A percentile compares a stretch with the other conserved stretches of the same genome.
Conservation (phyloP, 805 yeast genomes). For the Zygosaccharomyces pseudorouxii region DNA sequence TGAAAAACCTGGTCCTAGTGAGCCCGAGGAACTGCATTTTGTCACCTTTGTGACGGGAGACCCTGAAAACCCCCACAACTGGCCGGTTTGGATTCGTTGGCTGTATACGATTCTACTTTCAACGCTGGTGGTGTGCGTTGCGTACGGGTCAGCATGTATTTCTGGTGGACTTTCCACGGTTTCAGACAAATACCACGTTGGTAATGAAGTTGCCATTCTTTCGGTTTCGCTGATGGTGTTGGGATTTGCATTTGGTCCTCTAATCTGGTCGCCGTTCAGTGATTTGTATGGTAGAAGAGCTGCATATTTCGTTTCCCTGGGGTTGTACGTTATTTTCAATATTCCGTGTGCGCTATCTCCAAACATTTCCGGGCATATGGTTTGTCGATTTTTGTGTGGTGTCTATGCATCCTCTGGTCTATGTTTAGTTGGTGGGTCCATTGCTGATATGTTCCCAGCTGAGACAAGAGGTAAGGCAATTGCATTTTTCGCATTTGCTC, state of each 20-base stretch:
- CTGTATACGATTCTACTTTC: conserved; percentile 64
- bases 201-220: conserved; percentile 71
- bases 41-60: conserved; percentile 78
- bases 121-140: conserved; percentile 76
- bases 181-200: conserved; percentile 60
- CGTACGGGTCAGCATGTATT: conserved; percentile 88
- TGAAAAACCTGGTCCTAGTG: conserved; percentile 26
- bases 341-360: conserved; percentile 84
- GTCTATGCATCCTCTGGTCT: conserved; percentile 80
- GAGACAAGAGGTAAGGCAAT: conserved; percentile 83
- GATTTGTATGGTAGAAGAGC: conserved; percentile 85
- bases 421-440: conserved; percentile 84
- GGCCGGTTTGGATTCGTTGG: conserved; percentile 60
- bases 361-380: conserved; percentile 74
- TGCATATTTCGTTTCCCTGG: conserved; percentile 72
- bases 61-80: conserved; percentile 87
- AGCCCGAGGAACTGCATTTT: conserved; percentile 50
- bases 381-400: conserved; percentile 83
- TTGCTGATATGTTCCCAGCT: conserved; percentile 82
- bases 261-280: conserved; percentile 83
- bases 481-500: conserved; percentile 87
- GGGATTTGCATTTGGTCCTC: conserved; percentile 84
- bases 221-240: conserved; percentile 83
- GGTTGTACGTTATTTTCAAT: conserved; percentile 71
- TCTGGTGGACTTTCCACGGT: conserved; percentile 79